These are phyloP conservation scores for Hyaloscypha finlandica DNA, from an alignment of 495 filamentous ascomycete genomes.

Conservation along the genomic window DNA sequence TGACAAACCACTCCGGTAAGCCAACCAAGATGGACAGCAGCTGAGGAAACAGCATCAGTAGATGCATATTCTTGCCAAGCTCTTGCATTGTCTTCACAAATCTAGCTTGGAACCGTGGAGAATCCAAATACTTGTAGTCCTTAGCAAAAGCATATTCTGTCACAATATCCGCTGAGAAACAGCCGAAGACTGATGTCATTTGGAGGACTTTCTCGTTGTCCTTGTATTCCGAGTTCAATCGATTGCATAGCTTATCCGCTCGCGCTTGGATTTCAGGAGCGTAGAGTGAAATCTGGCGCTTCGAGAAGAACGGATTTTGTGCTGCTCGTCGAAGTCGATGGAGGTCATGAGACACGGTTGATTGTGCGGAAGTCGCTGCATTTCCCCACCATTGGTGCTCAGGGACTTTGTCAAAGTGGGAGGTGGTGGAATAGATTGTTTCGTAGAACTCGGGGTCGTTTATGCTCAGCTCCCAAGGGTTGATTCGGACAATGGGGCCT, in stretches of 20 bases:
- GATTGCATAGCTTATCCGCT: conserved; percentile 35
- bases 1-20: background rate
- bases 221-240: conserved; percentile 16
- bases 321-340: conserved; percentile 43
- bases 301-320: conserved; percentile 51
- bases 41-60: conserved; percentile 5
- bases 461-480: conserved; percentile 56
- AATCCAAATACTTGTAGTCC: conserved; percentile 1
- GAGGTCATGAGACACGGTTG: conserved; percentile 44
- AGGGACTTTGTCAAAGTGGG: conserved; percentile 4
- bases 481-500: conserved; percentile 61
- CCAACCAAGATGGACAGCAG: background rate
- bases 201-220: background rate
- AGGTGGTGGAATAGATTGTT: conserved; percentile 41
- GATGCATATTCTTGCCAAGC: background rate
- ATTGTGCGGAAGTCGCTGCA: background rate
- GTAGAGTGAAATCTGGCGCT: conserved; percentile 40
- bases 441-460: conserved; percentile 55
- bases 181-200: conserved; percentile 2
- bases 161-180: conserved; percentile 15
- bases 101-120: background rate
- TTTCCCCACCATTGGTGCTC: conserved; percentile 4
- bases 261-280: conserved; percentile 46
- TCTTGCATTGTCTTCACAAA: conserved; percentile 7
- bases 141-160: conserved; percentile 19